These are phyloP conservation scores for Chalaropsis thielavioides DNA, from an alignment of 2,329 filamentous ascomycete genomes.

Conservation along the genomic window DNA sequence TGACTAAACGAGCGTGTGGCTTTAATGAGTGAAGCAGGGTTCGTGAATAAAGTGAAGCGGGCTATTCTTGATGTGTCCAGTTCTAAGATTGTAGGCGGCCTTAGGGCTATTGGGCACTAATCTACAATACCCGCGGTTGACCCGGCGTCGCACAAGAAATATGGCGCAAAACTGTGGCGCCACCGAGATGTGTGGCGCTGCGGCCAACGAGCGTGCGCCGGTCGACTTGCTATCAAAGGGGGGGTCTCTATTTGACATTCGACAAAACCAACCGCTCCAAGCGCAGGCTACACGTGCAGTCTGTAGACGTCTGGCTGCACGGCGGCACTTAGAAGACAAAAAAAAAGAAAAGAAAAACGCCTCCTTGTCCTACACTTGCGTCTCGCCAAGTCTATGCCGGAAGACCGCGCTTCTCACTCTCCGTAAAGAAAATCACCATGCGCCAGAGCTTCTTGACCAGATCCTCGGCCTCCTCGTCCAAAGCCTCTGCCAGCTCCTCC, in stretches of 20 bases:
- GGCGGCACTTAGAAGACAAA: neutral
- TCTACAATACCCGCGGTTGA: neutral
- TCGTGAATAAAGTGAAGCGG: neutral
- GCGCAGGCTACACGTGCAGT: neutral
- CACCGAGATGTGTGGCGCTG: neutral
- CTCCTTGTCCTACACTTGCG: neutral
- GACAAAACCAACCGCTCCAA: neutral
- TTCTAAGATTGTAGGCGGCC: neutral
- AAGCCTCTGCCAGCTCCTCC: conserved; percentile 70
- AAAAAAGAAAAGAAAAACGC: neutral
- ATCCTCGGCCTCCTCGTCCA: conserved; percentile 89
- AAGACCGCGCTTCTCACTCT: conserved; percentile 80
- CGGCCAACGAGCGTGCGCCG: neutral
- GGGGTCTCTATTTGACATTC: neutral
- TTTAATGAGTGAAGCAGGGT: neutral
- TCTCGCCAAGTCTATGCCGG: conserved; percentile 37
- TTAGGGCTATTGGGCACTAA: neutral
- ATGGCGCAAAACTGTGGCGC: neutral
- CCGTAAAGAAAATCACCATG: conserved; percentile 96
- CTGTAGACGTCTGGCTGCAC: neutral
- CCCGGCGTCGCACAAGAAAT: neutral
- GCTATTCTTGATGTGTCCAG: neutral
- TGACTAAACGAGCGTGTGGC: conserved; percentile 5
- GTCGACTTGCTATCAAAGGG: neutral
- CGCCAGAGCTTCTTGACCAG: conserved; percentile 95